phyloP scores from a whole-genome alignment of 2,329 filamentous ascomycete species.

The Penicillium hordei region DNA sequence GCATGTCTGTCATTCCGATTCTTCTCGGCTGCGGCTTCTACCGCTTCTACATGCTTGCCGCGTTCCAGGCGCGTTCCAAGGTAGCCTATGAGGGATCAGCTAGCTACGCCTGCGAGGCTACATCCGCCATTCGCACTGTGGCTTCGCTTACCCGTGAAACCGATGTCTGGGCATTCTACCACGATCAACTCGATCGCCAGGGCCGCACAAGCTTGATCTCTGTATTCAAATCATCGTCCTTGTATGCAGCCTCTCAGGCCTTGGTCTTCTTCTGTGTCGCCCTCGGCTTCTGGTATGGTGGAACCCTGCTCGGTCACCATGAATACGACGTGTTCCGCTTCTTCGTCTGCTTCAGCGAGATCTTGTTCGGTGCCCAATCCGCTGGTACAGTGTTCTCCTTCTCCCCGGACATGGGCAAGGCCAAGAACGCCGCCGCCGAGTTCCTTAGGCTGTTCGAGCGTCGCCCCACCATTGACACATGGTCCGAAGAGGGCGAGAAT shows the following conservation, averaged over 20 bases:
- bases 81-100: constrained; percentile 76
- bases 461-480: constrained; percentile 76
- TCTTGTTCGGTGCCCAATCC: constrained; percentile 90
- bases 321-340: constrained; percentile 84
- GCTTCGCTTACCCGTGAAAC: constrained; percentile 84
- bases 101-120: constrained; percentile 87
- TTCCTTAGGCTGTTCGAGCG: constrained; percentile 83
- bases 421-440: constrained; percentile 75
- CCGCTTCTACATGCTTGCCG: constrained; percentile 78
- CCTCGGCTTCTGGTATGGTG: constrained; percentile 91
- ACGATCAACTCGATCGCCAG: constrained; percentile 64
- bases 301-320: constrained; percentile 66
- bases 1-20: constrained; percentile 73
- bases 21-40: constrained; percentile 80
- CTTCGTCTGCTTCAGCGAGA: constrained; percentile 83
- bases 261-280: constrained; percentile 81
- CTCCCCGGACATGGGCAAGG: constrained; percentile 90
- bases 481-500: constrained; percentile 67
- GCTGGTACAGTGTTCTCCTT: constrained; percentile 88
- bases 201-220: constrained; percentile 68
- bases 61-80: constrained; percentile 77
- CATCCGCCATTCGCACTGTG: constrained; percentile 89
- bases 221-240: constrained; percentile 69
- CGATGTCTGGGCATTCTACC: constrained; percentile 75
- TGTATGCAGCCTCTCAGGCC: constrained; percentile 84